phyloP scores from a whole-genome alignment of 2,329 filamentous ascomycete genomes.

The Fusarium sp. region DNA sequence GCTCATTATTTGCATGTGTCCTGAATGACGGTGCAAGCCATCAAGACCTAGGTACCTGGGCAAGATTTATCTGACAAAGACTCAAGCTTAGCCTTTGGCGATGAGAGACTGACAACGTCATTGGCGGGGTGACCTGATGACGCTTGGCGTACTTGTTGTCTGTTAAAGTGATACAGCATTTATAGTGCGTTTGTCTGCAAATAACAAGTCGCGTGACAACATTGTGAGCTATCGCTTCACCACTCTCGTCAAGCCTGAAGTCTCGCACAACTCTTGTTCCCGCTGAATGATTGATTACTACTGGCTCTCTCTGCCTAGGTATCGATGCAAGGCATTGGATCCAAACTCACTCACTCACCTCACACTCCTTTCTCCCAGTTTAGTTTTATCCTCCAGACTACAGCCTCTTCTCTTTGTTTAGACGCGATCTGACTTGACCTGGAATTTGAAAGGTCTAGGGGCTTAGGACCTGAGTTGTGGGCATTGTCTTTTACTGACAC shows the following conservation, averaged over 20 bases:
- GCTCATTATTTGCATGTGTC: neutral
- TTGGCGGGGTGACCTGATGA: constrained; percentile 45
- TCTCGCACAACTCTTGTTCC: constrained; percentile 33
- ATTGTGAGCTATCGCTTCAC: constrained; percentile 22
- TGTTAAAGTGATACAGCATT: constrained; percentile 15
- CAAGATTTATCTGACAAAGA: constrained; percentile 27
- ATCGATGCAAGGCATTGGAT: constrained; percentile 29
- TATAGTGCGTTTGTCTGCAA: rapidly evolving
- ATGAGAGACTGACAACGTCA: constrained; percentile 41
- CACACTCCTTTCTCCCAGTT: constrained; percentile 27
- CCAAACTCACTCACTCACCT: constrained; percentile 14
- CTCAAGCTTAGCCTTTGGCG: constrained; percentile 1
- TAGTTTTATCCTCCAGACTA: constrained; percentile 18
- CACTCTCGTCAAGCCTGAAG: constrained; percentile 4
- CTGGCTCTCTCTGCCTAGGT: constrained; percentile 20
- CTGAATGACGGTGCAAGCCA: neutral
- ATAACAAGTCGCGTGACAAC: neutral
- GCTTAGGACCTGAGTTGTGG: constrained; percentile 31
- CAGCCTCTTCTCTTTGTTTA: constrained; percentile 29
- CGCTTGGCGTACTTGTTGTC: constrained; percentile 10
- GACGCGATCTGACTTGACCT: constrained; percentile 12
- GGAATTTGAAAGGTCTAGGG: constrained; percentile 20
- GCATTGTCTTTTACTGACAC: constrained; percentile 38
- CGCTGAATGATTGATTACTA: constrained; percentile 33
- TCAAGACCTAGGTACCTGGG: constrained; percentile 6